Conservation (phyloP, 805 yeast species). For the Citeromyces nyonsensis region DNA sequence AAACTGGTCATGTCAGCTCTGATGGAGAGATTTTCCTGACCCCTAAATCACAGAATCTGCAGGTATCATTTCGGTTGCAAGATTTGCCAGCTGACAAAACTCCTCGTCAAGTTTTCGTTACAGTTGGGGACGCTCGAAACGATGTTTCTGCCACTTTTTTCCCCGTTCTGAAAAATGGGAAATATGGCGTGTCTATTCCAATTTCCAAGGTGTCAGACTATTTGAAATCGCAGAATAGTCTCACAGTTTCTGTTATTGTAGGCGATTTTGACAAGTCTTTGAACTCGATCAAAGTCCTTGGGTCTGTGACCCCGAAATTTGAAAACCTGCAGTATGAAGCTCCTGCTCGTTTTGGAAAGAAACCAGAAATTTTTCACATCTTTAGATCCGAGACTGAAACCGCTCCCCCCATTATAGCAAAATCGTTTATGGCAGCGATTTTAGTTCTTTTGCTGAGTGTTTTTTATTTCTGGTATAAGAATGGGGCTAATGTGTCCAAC, state of each 20-base stretch:
- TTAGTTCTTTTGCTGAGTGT: conserved; percentile 23
- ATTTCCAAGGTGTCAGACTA: conserved; percentile 9
- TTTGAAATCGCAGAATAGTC: conserved; percentile 7
- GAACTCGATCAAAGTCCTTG: conserved; percentile 5
- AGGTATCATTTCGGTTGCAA: too few species aligned
- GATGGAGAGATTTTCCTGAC: too few species aligned
- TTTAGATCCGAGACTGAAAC: conserved; percentile 42
- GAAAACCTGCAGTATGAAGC: conserved; percentile 1
- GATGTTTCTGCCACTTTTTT: conserved; percentile 3
- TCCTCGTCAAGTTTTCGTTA: conserved; percentile 13
- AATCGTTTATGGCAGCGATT: conserved; percentile 29
- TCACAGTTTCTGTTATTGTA: conserved; percentile 10
- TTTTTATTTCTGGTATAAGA: conserved; percentile 24
- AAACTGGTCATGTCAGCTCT: too few species aligned
- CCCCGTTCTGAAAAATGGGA: conserved; percentile 8
- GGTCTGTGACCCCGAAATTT: conserved; percentile 6
- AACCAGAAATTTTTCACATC: conserved; percentile 48
- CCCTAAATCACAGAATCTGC: too few species aligned
- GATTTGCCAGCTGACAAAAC: neutral
- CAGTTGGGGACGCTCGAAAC: conserved; percentile 6
- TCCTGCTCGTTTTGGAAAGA: conserved; percentile 25
- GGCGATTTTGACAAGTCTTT: conserved; percentile 10
- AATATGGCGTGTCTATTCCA: conserved; percentile 6
- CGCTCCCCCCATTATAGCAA: conserved; percentile 33
- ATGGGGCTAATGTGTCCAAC: conserved; percentile 19